These are phyloP conservation scores for Chimonanthus salicifolius DNA, from an alignment of 164 flowering plant genomes.

Conservation along the genomic window DNA sequence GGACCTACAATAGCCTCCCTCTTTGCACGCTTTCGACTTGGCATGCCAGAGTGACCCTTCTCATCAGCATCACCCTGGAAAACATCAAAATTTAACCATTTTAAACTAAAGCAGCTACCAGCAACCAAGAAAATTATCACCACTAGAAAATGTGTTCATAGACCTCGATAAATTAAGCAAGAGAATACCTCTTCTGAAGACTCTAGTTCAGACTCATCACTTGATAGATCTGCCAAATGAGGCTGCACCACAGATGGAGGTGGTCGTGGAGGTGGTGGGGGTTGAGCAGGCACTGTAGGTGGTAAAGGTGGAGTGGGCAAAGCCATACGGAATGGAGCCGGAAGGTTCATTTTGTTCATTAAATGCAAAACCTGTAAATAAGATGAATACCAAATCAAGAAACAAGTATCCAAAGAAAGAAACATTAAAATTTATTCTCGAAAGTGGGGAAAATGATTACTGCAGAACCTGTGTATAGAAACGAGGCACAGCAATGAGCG, in stretches of 20 bases:
- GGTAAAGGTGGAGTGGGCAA: constrained; percentile 92
- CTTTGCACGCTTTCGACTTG: constrained; percentile 49
- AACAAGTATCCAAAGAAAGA: not conserved
- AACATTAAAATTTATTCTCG: not conserved
- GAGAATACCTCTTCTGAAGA: constrained; percentile 76
- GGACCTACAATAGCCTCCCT: constrained; percentile 80
- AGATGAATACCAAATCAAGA: not conserved
- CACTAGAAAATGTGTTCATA: not conserved
- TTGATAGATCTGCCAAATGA: constrained; percentile 44
- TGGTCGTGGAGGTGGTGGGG: constrained; percentile 23
- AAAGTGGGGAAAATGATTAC: not conserved
- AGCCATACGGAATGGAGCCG: constrained; percentile 92
- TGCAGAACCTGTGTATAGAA: constrained; percentile 80
- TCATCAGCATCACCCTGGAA: constrained; percentile 35
- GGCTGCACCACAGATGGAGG: constrained; percentile 35
- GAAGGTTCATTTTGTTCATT: constrained; percentile 99
- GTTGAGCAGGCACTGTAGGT: constrained; percentile 46
- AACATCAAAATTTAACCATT: not conserved
- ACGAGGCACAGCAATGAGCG: constrained; percentile 97
- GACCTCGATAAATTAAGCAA: not conserved
- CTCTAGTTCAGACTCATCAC: constrained; percentile 89
- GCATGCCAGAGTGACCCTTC: constrained; percentile 14
- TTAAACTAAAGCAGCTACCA: not conserved
- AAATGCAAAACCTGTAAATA: constrained; percentile 80
- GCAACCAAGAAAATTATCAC: not conserved